Percentiles rank a stretch among this genome's conserved stretches.
These are phyloP conservation scores for Nidula microcarpa DNA, from an alignment of 768 basidiomycete species.

Conservation along the genomic window DNA sequence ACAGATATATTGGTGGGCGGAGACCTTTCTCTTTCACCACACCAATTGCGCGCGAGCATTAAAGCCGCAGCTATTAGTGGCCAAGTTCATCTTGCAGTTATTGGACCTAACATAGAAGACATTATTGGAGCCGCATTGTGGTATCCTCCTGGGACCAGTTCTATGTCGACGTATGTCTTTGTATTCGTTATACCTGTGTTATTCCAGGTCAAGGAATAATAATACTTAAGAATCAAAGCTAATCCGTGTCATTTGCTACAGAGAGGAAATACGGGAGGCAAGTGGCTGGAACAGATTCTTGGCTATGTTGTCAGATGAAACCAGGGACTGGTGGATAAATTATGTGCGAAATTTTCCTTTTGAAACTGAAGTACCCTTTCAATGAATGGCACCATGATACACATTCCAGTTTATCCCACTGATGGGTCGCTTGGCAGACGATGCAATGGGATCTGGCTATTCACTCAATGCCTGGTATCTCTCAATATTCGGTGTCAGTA, in stretches of 20 bases:
- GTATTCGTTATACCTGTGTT: too few species aligned
- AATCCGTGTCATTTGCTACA: not conserved
- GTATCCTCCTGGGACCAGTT: slow-evolving; percentile 23
- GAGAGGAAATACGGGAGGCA: not conserved
- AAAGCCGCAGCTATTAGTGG: slow-evolving; percentile 19
- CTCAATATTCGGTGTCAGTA: not conserved
- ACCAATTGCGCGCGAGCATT: slow-evolving; percentile 14
- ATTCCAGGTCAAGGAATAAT: not conserved
- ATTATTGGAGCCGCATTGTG: slow-evolving; percentile 26
- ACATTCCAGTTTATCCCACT: not conserved
- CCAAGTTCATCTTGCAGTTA: slow-evolving; percentile 18
- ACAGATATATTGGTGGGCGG: slow-evolving; percentile 12
- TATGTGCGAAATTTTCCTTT: not conserved
- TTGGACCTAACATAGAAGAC: slow-evolving; percentile 13
- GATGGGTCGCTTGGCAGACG: not conserved
- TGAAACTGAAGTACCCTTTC: not conserved
- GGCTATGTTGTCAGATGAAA: not conserved
- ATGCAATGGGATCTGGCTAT: not conserved
- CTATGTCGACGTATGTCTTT: slow-evolving; percentile 16
- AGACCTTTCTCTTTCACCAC: slow-evolving; percentile 10
- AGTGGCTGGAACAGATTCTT: not conserved
- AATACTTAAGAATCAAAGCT: not conserved
- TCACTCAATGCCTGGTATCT: not conserved
- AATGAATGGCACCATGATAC: not conserved
- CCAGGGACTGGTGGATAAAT: not conserved